phyloP scores from a whole-genome alignment of 73 alveolate genomes.

The Effrenium voratum region DNA sequence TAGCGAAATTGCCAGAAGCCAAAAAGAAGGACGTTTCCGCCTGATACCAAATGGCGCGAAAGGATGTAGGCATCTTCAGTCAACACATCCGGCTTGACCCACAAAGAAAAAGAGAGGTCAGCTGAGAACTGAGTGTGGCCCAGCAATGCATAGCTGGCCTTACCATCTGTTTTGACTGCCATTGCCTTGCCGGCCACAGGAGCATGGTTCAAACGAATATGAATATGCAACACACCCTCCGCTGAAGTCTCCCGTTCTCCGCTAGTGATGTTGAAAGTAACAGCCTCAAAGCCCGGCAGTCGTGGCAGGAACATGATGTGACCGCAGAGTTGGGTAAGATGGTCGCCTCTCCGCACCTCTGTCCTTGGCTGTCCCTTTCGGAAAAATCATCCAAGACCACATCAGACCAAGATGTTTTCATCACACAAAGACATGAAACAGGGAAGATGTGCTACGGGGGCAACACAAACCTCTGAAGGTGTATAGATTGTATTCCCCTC shows the following conservation, averaged over 20 bases:
- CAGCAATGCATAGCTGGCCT: neutral
- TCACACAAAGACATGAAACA: too few relatives aligned
- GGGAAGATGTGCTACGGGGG: too few relatives aligned
- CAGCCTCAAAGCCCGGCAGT: neutral
- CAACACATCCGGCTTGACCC: neutral
- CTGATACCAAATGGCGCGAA: neutral
- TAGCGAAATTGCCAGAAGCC: neutral
- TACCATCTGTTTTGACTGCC: neutral
- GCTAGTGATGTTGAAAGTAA: neutral
- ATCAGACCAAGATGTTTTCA: too few relatives aligned
- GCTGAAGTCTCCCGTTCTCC: neutral
- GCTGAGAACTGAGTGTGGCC: neutral
- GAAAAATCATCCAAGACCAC: too few relatives aligned
- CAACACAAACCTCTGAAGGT: too few relatives aligned
- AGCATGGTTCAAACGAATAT: neutral
- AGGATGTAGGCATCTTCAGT: neutral
- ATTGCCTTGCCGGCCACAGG: neutral
- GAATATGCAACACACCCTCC: neutral
- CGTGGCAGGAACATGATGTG: neutral
- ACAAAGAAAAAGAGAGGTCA: neutral
- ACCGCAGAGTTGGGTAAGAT: neutral
- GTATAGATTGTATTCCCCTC: too few relatives aligned
- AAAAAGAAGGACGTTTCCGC: neutral
- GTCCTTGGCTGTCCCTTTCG: neutral
- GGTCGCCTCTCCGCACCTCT: neutral